A percentile compares a stretch with the other conserved stretches of the same genome.
These are phyloP conservation scores for Aspergillus brasiliensis DNA, from an alignment of 2,329 filamentous ascomycete genomes.

Conservation along the genomic window DNA sequence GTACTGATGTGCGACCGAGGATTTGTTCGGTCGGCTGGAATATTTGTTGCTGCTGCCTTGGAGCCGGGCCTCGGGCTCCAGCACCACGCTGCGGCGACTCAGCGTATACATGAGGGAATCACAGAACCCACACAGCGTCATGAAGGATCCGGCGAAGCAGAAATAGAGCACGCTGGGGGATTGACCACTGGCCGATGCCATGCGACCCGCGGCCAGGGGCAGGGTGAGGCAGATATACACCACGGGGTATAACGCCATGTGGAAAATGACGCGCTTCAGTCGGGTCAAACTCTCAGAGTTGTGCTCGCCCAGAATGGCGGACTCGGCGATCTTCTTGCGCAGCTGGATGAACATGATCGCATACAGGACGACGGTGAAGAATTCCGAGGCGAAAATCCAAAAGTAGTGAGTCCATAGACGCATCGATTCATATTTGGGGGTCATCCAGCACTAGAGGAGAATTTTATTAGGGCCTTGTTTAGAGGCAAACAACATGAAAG, in stretches of 20 bases:
- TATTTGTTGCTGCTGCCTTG: constrained; percentile 5
- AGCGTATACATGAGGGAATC: constrained; percentile 5
- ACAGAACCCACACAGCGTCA: constrained; percentile 2
- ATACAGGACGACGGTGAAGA: constrained; percentile 5
- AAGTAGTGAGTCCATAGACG: constrained; percentile 7
- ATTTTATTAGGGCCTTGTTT: background rate
- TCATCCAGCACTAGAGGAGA: constrained; percentile 2
- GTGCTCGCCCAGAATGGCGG: constrained; percentile 5
- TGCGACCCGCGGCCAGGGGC: constrained; percentile 4
- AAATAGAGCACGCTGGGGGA: constrained; percentile 4
- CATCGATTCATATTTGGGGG: constrained; percentile 7
- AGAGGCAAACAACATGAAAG: too few relatives aligned
- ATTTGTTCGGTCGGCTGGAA: constrained; percentile 3
- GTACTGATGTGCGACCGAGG: constrained; percentile 2
- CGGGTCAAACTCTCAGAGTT: constrained; percentile 7
- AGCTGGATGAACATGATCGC: constrained; percentile 4
- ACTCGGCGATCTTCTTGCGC: constrained; percentile 3
- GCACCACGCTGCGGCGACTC: constrained; percentile 2
- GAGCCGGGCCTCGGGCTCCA: constrained; percentile 4
- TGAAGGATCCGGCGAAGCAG: background rate
- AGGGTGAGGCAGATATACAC: constrained; percentile 2
- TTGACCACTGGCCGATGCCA: constrained; percentile 1
- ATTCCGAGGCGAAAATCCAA: constrained; percentile 8
- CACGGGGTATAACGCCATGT: constrained; percentile 4
- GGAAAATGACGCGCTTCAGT: constrained; percentile 2